Evolutionary conservation across 2,329 filamentous ascomycete species (phyloP).

Genomic region (Didymellaceae sp.): DNA sequence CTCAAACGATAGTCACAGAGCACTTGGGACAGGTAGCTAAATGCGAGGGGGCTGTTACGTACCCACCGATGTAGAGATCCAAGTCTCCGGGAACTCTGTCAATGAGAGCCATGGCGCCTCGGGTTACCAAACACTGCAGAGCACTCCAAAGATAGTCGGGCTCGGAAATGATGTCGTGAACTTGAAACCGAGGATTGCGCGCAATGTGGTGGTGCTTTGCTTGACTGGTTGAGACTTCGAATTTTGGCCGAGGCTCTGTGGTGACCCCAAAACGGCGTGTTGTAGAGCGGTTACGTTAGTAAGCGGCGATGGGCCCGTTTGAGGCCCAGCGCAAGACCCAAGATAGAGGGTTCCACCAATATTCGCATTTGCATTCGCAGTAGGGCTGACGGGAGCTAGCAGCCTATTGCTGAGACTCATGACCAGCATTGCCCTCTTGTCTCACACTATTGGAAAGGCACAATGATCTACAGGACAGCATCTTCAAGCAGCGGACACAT

Average conservation of each 20-base stretch:
- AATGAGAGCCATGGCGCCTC: constrained; percentile 61
- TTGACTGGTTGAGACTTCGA: constrained; percentile 21
- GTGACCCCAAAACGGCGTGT: constrained; percentile 6
- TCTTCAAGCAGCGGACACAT: constrained; percentile 1
- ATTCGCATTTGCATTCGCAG: constrained; percentile 13
- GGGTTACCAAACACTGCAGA: constrained; percentile 7
- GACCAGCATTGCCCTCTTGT: constrained; percentile 10
- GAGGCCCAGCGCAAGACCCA: constrained; percentile 13
- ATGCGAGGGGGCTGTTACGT: constrained; percentile 46
- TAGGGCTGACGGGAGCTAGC: constrained; percentile 16
- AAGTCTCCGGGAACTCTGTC: constrained; percentile 72
- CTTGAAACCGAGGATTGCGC: constrained; percentile 20
- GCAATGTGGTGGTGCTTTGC: constrained; percentile 21
- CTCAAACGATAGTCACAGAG: constrained; percentile 18
- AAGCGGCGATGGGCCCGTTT: constrained; percentile 19
- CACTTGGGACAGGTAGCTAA: constrained; percentile 22
- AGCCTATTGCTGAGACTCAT: constrained; percentile 5
- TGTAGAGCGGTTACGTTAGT: constrained; percentile 22
- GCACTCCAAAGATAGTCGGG: constrained; percentile 22
- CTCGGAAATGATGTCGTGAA: constrained; percentile 29
- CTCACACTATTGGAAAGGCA: constrained; percentile 7
- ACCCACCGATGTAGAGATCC: constrained; percentile 83
- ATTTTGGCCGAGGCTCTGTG: constrained; percentile 35
- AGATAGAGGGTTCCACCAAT: constrained; percentile 1
- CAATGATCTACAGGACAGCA: constrained; percentile 7